Base-by-base conservation (phyloP, 1,139 yeast species). In the Magnusiomyces tetraspermus region DNA sequence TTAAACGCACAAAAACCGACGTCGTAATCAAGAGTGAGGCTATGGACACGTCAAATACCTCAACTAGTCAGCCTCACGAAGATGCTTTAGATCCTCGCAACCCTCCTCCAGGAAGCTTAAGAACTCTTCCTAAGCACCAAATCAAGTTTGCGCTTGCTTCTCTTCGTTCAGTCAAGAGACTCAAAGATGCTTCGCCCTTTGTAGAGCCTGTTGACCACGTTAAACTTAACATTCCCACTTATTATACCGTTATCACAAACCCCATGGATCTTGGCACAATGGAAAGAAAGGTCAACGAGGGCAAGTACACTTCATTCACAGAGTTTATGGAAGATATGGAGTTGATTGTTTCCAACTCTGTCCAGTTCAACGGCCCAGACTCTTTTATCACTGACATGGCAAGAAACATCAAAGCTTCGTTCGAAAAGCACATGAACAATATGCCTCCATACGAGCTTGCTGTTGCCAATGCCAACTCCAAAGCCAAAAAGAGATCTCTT, bases 241-340 rank as follows among this genome's bases (percentile, higher is more conserved):
- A 92, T 67, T 87, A 83, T 67, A 89, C 88, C 63, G 82, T 80
- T 63, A 82, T 94, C 61, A 77, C 79, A 57, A 75, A 85, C 60
- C 99, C 99, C 42, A 92, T 94, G 97, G 98, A 94, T 67, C 72
- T 92, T 49, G 78, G 90, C 4, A 89, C 97, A 2, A 86, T 92
- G 60, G 98, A 94, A 68, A 79, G 78, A 61, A 92, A 90, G 67
- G 71, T 90, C 49, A 74, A 67, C 50, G 79, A 70, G 13, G 79
- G 80, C 63, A 92, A 89, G 2, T 92, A 90, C 67, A 83, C 76
- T 56, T 75, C 78, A 5, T 82, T 89, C 10, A 76, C 77, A 55
- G 82, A 83, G 59, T 78, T 90, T 51, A 77, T 76, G 31, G 83
- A 77, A n/a, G 98, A 94, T 69, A 87, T 92, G 71, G 83, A 87